Conservation (phyloP, 805 yeast genomes). For the Scheffersomyces stipitis region DNA sequence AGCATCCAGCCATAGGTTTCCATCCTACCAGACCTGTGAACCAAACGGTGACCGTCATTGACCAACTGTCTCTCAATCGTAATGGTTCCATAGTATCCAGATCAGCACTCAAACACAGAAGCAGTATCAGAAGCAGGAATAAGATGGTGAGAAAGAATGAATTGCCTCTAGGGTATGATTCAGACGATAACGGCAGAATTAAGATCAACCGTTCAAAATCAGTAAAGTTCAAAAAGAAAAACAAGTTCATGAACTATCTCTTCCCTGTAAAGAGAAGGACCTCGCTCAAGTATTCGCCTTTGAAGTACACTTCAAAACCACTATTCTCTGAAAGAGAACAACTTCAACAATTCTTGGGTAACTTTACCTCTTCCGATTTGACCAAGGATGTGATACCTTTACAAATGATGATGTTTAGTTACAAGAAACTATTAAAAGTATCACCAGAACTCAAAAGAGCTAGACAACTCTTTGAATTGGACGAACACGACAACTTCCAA, state of each 20-base stretch:
- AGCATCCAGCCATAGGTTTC: not conserved
- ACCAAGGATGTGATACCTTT: slow-evolving; percentile 29
- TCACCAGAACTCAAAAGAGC: slow-evolving; percentile 8
- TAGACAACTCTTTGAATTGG: not conserved
- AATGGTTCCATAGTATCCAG: slow-evolving; percentile 30
- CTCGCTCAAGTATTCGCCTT: slow-evolving; percentile 29
- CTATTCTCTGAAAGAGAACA: slow-evolving; percentile 11
- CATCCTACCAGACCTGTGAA: slow-evolving; percentile 16
- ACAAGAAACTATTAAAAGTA: slow-evolving; percentile 11
- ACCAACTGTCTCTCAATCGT: slow-evolving; percentile 17
- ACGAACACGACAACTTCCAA: not conserved
- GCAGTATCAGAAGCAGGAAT: slow-evolving; percentile 27
- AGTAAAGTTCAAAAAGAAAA: too few relatives aligned
- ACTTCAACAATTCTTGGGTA: slow-evolving; percentile 14
- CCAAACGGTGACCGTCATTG: slow-evolving; percentile 28
- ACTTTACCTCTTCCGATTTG: slow-evolving; percentile 18
- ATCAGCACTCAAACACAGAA: slow-evolving; percentile 30
- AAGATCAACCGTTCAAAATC: too few relatives aligned
- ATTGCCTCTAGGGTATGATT: slow-evolving; percentile 3
- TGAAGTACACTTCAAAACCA: slow-evolving; percentile 1
- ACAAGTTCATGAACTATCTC: slow-evolving; percentile 15
- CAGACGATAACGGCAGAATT: slow-evolving; percentile 3
- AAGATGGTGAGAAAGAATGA: slow-evolving; percentile 17
- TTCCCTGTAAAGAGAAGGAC: slow-evolving; percentile 38
- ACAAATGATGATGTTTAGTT: slow-evolving; percentile 25